phyloP scores from a whole-genome alignment of 2,329 filamentous ascomycete species.

The Fusarium hainanense region DNA sequence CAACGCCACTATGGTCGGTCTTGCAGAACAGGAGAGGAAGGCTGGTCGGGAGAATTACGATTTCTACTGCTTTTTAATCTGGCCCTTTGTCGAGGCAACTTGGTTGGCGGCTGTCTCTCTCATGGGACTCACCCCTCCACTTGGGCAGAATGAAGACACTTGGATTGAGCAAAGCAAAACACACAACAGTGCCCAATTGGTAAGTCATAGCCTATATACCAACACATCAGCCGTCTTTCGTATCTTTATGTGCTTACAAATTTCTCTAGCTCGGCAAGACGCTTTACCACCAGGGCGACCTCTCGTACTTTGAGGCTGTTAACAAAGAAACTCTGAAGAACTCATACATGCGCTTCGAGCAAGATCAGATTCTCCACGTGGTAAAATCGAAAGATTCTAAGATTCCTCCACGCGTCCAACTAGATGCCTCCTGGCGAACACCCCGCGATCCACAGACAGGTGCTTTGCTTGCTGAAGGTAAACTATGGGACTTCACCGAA shows the following conservation, averaged over 20 bases:
- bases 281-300: conserved; percentile 94
- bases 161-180: conserved; percentile 85
- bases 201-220: conserved; percentile 54
- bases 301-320: conserved; percentile 97
- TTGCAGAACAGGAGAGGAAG: conserved; percentile 79
- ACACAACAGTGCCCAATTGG: conserved; percentile 83
- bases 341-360: conserved; percentile 85
- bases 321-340: conserved; percentile 99
- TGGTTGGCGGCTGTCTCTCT: conserved; percentile 93
- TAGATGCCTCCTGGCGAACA: conserved; percentile 81
- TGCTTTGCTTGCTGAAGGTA: conserved; percentile 74
- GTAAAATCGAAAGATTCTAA: conserved; percentile 75
- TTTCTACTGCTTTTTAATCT: conserved; percentile 98
- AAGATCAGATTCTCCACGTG: conserved; percentile 87
- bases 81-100: conserved; percentile 95
- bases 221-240: neutral
- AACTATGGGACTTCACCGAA: conserved; percentile 92
- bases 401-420: conserved; percentile 69
- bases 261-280: conserved; percentile 83
- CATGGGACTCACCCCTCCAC: conserved; percentile 84
- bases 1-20: conserved; percentile 73
- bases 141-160: conserved; percentile 65
- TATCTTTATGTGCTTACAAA: conserved; percentile 17
- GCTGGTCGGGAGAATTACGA: conserved; percentile 94
- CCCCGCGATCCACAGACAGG: conserved; percentile 70